These are phyloP conservation scores for Coemansia sp. DNA, from an alignment of 192 early-diverging fungal species.

Conservation along the genomic window DNA sequence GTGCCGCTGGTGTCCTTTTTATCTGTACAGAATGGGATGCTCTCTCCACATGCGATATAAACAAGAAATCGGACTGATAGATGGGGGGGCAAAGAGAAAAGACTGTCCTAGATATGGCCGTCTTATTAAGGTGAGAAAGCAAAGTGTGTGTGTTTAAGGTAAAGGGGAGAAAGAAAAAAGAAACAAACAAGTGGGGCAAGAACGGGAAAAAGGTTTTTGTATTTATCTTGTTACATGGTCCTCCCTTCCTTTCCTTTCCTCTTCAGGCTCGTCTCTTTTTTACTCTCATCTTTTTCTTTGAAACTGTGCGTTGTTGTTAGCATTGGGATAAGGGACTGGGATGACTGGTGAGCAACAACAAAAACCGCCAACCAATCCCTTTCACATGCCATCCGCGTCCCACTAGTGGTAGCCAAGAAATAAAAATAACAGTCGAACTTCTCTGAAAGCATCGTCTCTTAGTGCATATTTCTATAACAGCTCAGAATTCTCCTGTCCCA, in stretches of 20 bases:
- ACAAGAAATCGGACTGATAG: not conserved
- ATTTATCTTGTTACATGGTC: not conserved
- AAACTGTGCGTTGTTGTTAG: not conserved
- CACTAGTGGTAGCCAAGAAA: not conserved
- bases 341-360: slow-evolving; percentile 5
- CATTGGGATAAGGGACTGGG: not conserved
- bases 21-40: not conserved
- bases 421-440: not conserved
- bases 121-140: not conserved
- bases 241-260: not conserved
- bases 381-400: slow-evolving; percentile 1
- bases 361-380: not conserved
- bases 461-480: too few relatives aligned
- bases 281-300: too few relatives aligned
- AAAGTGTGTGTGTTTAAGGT: not conserved
- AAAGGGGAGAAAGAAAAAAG: not conserved
- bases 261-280: too few relatives aligned
- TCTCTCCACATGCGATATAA: not conserved
- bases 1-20: too few relatives aligned
- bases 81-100: not conserved
- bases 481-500: too few relatives aligned
- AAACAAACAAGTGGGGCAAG: not conserved
- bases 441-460: too few relatives aligned
- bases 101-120: too few relatives aligned
- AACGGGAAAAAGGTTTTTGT: too few relatives aligned